Evolutionary conservation across 345 rosid genomes (phyloP), one percentile per base, ranked within the genome.

Genomic region (Corymbia maculata): DNA sequence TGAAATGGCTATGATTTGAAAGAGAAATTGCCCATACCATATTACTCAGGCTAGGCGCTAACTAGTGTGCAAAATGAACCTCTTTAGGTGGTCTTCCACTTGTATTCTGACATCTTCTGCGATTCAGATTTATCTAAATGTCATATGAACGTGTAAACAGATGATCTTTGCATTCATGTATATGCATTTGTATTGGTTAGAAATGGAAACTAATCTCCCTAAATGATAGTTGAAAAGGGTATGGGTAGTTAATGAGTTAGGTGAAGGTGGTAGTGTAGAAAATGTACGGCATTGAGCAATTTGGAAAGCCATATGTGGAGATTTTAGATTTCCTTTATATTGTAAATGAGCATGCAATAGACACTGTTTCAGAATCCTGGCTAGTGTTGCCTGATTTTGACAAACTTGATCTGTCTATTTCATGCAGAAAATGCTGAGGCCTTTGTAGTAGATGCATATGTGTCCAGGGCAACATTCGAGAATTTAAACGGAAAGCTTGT

Each of bases 371-470:
- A 36, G 82, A 70, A 36, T 70, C 26, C 82, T 36, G 49, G 82
- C 4, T 70, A 36, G 82, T 53, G 9, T 85, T 52, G 57, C 32
- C 61, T 51, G 15, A 45, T 51, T 86, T 26, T 86, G 44, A 53
- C 51, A 89, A 49, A 79, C 28, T 53, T 51, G 79, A 68, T 85
- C 30, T 68, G 45, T 86, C 52, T 21, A 32, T 36, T 42, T 87
- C 87, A 88, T 93, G 92, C 96, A 97, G 98, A 70, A 70, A 70
- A 95, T 28, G 92, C 91, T 87, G 90, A 91, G 52, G 88, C 91
- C 85, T 94, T 86, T 86, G 87, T 96, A 47, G 94, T 96, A 3
- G 98, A 96, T 92, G 96, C 94, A 32, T 95, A 95, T 88, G 96
- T 94, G 87, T 92, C 91, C 85, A 94, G 90, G 94, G 97, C 94